A percentile compares a stretch with the other conserved stretches of the same genome.
phyloP scores from a whole-genome alignment of 768 basidiomycete species.

The Mycena galericulata region DNA sequence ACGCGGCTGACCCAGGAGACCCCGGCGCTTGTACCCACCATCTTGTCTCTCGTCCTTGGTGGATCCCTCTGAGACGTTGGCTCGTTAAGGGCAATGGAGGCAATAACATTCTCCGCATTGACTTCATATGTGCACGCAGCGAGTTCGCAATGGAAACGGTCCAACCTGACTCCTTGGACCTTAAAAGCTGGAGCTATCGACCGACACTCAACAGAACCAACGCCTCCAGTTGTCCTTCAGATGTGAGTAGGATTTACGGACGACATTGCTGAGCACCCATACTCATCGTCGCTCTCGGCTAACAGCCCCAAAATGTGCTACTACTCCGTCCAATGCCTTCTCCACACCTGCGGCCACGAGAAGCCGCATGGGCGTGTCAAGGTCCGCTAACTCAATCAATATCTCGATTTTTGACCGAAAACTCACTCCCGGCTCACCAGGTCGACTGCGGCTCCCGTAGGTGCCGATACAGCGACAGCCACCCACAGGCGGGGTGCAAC shows the following conservation, averaged over 20 bases:
- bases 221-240: neutral
- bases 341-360: constrained; percentile 54
- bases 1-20: too few relatives aligned
- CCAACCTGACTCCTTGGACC: too few relatives aligned
- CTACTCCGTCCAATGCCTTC: constrained; percentile 52
- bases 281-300: neutral
- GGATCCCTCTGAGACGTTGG: too few relatives aligned
- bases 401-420: too few relatives aligned
- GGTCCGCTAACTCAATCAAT: constrained; percentile 37
- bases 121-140: too few relatives aligned
- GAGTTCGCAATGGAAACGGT: too few relatives aligned
- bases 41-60: too few relatives aligned
- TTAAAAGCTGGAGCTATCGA: too few relatives aligned
- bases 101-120: too few relatives aligned
- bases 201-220: too few relatives aligned
- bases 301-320: constrained; percentile 59
- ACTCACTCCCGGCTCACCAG: constrained; percentile 46
- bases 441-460: constrained; percentile 54
- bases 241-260: neutral
- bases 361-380: constrained; percentile 38
- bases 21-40: too few relatives aligned
- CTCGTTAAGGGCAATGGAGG: too few relatives aligned
- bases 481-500: constrained; percentile 45
- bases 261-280: neutral
- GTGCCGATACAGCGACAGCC: constrained; percentile 58